Conservation (phyloP, 805 yeast genomes). For the Pichia membranifaciens region DNA sequence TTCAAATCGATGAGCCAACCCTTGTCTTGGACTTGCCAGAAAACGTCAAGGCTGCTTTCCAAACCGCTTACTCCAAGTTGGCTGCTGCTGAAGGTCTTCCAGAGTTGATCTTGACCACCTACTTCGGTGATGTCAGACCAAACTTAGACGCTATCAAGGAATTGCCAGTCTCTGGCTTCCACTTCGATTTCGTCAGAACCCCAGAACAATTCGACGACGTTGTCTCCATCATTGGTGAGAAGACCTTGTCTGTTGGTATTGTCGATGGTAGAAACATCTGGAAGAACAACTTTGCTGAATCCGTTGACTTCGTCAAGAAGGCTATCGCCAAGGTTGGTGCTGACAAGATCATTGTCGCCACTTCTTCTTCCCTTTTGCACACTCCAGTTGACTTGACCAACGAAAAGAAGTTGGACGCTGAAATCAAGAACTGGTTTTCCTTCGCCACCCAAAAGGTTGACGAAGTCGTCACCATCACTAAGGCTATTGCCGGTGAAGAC, state of each 20-base stretch:
- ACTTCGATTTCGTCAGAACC: slow-evolving; percentile 91
- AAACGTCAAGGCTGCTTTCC: slow-evolving; percentile 77
- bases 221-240: slow-evolving; percentile 57
- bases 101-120: slow-evolving; percentile 77
- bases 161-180: slow-evolving; percentile 92
- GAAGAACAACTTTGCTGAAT: slow-evolving; percentile 92
- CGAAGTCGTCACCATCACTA: slow-evolving; percentile 89
- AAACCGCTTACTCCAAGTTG: slow-evolving; percentile 77
- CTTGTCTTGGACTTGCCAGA: slow-evolving; percentile 90
- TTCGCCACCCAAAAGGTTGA: slow-evolving; percentile 93
- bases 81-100: slow-evolving; percentile 66
- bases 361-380: slow-evolving; percentile 95
- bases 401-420: slow-evolving; percentile 87
- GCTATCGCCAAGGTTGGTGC: slow-evolving; percentile 83
- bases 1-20: slow-evolving; percentile 97
- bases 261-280: slow-evolving; percentile 99
- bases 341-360: slow-evolving; percentile 84
- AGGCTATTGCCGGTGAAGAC: slow-evolving; percentile 80
- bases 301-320: slow-evolving; percentile 72
- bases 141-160: slow-evolving; percentile 84
- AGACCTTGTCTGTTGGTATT: slow-evolving; percentile 90
- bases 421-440: slow-evolving; percentile 96
- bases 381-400: slow-evolving; percentile 94
- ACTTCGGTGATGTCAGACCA: slow-evolving; percentile 98
- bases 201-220: slow-evolving; percentile 94